Evolutionary conservation across 352 stramenopile species (phyloP).

Genomic region (Phytophthora macrochlamydospora): DNA sequence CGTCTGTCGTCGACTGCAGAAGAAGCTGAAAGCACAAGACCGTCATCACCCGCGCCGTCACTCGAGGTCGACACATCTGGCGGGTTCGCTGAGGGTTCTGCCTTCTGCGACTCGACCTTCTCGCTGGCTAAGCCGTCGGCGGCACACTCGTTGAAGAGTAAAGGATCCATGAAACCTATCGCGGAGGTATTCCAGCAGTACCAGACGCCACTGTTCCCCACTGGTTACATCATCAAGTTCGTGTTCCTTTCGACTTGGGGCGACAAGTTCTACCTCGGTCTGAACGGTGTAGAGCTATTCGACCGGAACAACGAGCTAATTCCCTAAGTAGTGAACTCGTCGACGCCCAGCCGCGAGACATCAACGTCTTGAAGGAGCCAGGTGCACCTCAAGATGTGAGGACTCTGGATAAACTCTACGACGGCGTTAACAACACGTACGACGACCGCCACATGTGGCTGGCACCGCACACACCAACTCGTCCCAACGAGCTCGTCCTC

Average conservation of each 20-base stretch:
- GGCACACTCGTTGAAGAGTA: slow-evolving; percentile 7
- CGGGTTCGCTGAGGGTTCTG: slow-evolving; percentile 9
- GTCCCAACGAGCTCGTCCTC: slow-evolving; percentile 73
- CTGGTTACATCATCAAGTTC: slow-evolving; percentile 89
- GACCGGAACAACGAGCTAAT: slow-evolving; percentile 58
- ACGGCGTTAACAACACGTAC: slow-evolving; percentile 78
- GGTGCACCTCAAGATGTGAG: slow-evolving; percentile 59
- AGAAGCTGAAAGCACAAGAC: slow-evolving; percentile 17
- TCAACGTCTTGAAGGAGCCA: slow-evolving; percentile 86
- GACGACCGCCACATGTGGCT: slow-evolving; percentile 84
- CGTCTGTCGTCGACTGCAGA: slow-evolving; percentile 4
- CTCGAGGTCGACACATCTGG: slow-evolving; percentile 7
- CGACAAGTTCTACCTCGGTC: slow-evolving; percentile 77
- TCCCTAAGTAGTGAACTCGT: slow-evolving; percentile 51
- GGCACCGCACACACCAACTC: slow-evolving; percentile 58
- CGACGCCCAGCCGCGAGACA: slow-evolving; percentile 69
- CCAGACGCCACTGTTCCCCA: slow-evolving; percentile 84
- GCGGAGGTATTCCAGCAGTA: slow-evolving; percentile 84
- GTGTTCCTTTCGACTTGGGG: slow-evolving; percentile 80
- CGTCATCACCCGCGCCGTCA: slow-evolving; percentile 10
- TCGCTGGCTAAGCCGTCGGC: slow-evolving; percentile 15
- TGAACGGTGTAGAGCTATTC: slow-evolving; percentile 84
- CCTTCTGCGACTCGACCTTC: slow-evolving; percentile 10
- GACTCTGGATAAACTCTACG: slow-evolving; percentile 79
- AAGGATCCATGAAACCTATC: slow-evolving; percentile 52